Evolutionary conservation across 2,329 filamentous ascomycete species (phyloP).

Genomic region (Colletotrichum lini): DNA sequence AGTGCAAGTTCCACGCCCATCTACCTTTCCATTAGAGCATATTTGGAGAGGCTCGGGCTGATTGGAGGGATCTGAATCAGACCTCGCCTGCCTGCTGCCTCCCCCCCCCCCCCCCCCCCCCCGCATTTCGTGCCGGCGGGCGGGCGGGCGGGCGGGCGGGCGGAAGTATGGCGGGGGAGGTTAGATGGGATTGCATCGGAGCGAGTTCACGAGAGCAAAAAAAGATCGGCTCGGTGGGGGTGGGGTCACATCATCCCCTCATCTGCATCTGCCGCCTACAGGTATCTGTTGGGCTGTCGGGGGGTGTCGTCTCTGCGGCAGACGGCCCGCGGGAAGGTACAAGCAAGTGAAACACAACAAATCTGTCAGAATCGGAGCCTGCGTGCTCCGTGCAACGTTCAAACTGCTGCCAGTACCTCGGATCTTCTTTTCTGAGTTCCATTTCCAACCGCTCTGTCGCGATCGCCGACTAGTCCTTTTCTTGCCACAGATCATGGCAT

Average conservation of each 20-base stretch:
- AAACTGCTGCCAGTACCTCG: not conserved
- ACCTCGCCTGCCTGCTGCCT: not conserved
- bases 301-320: not conserved
- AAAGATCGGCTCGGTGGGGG: slow-evolving; percentile 36
- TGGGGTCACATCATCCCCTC: slow-evolving; percentile 1
- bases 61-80: not conserved
- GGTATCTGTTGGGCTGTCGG: not conserved
- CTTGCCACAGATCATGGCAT: not conserved
- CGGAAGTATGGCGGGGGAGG: not conserved
- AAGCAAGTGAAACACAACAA: slow-evolving; percentile 5
- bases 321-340: not conserved
- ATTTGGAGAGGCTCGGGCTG: not conserved
- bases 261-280: not conserved
- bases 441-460: not conserved
- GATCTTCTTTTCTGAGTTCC: not conserved
- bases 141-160: too few relatives aligned
- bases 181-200: not conserved
- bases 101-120: not conserved
- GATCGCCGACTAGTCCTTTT: not conserved
- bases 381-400: not conserved
- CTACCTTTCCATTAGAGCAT: slow-evolving; percentile 13
- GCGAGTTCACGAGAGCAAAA: not conserved
- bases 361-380: not conserved
- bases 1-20: slow-evolving; percentile 5
- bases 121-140: too few relatives aligned